Percentiles rank a stretch among this genome's conserved stretches.
Conservation (phyloP, 2,329 filamentous ascomycete genomes). For the Scedosporium apiospermum region DNA sequence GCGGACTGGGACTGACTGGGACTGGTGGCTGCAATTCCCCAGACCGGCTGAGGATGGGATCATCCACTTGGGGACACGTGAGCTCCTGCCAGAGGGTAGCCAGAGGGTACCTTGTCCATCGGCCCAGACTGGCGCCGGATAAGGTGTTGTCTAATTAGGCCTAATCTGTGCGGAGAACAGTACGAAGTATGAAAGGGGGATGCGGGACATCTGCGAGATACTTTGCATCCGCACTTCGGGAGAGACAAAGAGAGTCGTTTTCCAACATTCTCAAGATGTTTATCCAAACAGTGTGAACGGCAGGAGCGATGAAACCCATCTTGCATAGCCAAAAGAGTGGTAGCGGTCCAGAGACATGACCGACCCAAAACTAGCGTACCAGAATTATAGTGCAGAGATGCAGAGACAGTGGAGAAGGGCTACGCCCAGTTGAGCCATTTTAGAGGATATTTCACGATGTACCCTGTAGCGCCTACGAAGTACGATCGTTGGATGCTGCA, state of each 20-base stretch:
- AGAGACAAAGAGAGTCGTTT: no score
- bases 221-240: background rate
- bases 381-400: background rate
- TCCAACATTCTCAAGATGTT: no score
- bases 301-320: background rate
- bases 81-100: conserved; percentile 2
- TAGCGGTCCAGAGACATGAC: background rate
- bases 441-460: no score
- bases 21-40: background rate
- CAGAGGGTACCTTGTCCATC: background rate
- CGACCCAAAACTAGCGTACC: background rate
- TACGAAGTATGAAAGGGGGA: background rate
- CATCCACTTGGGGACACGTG: conserved; percentile 2
- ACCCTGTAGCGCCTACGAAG: no score
- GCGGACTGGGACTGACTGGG: background rate
- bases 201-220: background rate
- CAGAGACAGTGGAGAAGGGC: no score
- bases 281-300: no score
- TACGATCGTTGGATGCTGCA: no score
- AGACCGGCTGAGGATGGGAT: background rate
- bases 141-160: background rate
- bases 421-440: no score
- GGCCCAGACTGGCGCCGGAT: background rate
- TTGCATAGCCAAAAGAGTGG: background rate
- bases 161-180: conserved; percentile 1